phyloP scores from a whole-genome alignment of 2,329 filamentous ascomycete genomes.

The Xylariaceae sp. region DNA sequence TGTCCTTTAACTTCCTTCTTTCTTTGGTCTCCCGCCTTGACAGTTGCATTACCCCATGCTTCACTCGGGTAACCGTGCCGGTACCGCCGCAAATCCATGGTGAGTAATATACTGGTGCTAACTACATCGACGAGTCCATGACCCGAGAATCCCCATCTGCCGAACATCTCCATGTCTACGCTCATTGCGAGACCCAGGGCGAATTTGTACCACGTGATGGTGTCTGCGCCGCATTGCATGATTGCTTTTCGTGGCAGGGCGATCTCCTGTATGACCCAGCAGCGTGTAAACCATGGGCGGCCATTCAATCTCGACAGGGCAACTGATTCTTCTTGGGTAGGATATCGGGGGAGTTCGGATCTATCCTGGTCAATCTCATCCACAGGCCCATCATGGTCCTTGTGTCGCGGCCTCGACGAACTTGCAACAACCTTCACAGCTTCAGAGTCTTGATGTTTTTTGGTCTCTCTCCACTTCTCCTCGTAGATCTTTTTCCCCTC shows the following conservation, averaged over 20 bases:
- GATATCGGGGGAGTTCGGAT: too few species aligned
- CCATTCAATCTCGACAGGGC: background rate
- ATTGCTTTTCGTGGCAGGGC: background rate
- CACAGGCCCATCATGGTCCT: too few species aligned
- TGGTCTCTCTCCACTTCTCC: background rate
- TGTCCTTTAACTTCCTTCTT: background rate
- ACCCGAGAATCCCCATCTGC: background rate
- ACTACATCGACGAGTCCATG: too few species aligned
- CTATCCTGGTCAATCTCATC: too few species aligned
- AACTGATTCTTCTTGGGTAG: background rate
- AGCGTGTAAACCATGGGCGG: slow-evolving; percentile 9
- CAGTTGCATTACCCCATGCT: too few species aligned
- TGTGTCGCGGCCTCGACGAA: too few species aligned
- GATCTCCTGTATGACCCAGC: slow-evolving; percentile 9
- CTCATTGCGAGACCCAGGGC: background rate
- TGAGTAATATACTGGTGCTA: too few species aligned
- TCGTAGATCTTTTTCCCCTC: background rate
- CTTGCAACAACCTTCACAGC: too few species aligned
- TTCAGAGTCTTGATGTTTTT: too few species aligned
- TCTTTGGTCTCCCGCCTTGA: background rate
- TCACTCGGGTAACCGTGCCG: too few species aligned
- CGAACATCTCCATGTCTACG: background rate
- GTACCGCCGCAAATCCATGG: too few species aligned
- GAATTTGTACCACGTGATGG: background rate
- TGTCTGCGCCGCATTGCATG: background rate